Evolutionary conservation across 2,329 filamentous ascomycete genomes (phyloP), one percentile per base, ranked within the genome.

Genomic region (Meredithiella fracta): DNA sequence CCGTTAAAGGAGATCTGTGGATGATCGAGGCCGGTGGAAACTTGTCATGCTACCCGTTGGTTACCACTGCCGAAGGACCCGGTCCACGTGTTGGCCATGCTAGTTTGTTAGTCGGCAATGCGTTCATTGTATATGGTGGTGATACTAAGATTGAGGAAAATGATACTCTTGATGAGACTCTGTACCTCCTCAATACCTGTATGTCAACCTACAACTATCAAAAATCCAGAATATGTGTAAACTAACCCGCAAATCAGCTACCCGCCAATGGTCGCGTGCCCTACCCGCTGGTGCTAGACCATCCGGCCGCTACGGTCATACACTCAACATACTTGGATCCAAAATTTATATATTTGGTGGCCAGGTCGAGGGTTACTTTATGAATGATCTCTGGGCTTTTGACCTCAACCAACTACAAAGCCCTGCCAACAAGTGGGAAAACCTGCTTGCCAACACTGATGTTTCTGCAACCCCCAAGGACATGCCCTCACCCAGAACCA

Each of bases 141-240:
- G 94, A 98, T 68, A 98, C 92, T 53, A 98, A 98, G 69, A 85
- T 95, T 66, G 89, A 96, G 56, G 92, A 97, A 65, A 80, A 81
- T 31, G 92, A 98, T 68, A 76, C 86, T 51, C 73, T 98, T 58
- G 92, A 98, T 64, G 91, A 98, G 70, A 97, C 92, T 0, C 73
- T 98, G 11, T 98, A 98, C 69, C 77, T 98, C 53, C 75, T 98
- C 53, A 98, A 98, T 70, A 98, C 92, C 52, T 96, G 92, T 97
- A 76, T 72, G 91, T 74, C 54, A 26, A 11, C 11, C 3, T 20
- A 58, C 72, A 66, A 61, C 25, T 17, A 17, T 20, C n/a, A 23
- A 42, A 20, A 14, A 44, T 53, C 11, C 20, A 17, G 6, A 23
- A 3, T 47, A n/a, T 15, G 17, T 11, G 26, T 17, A 54, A 38